Conservation (phyloP, 2,329 filamentous ascomycete species). For the Amauroascus verrucosus region DNA sequence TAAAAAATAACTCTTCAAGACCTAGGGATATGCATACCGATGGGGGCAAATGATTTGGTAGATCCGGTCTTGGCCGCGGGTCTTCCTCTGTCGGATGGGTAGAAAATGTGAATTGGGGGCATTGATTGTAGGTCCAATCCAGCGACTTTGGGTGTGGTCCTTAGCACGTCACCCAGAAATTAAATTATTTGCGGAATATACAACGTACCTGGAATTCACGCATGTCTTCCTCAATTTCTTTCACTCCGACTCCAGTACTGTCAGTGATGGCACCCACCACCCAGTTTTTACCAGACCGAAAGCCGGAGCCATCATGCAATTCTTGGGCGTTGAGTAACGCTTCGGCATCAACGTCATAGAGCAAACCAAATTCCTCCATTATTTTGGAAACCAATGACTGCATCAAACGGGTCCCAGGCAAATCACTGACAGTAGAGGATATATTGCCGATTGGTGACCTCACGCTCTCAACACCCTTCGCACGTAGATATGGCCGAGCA, state of each 20-base stretch:
- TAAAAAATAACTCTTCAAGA: background rate
- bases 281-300: constrained; percentile 28
- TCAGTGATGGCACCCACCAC: constrained; percentile 44
- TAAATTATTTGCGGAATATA: constrained; percentile 3
- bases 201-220: constrained; percentile 44
- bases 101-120: constrained; percentile 68
- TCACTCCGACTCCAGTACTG: constrained; percentile 34
- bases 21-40: constrained; percentile 31
- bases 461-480: constrained; percentile 83
- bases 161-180: background rate
- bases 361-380: constrained; percentile 52
- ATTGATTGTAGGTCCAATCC: constrained; percentile 73
- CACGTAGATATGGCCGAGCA: constrained; percentile 62
- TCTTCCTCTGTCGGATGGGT: constrained; percentile 51
- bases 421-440: constrained; percentile 42
- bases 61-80: constrained; percentile 44
- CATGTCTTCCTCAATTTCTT: constrained; percentile 52
- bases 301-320: constrained; percentile 27
- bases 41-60: constrained; percentile 41
- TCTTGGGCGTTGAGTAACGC: constrained; percentile 26
- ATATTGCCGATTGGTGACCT: constrained; percentile 76
- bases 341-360: constrained; percentile 48
- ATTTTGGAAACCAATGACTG: constrained; percentile 45
- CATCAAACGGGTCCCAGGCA: constrained; percentile 39
- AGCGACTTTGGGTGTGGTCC: constrained; percentile 25